Conservation (phyloP, 176 grass and related monocot genomes). For the Musa schizocarpa region DNA sequence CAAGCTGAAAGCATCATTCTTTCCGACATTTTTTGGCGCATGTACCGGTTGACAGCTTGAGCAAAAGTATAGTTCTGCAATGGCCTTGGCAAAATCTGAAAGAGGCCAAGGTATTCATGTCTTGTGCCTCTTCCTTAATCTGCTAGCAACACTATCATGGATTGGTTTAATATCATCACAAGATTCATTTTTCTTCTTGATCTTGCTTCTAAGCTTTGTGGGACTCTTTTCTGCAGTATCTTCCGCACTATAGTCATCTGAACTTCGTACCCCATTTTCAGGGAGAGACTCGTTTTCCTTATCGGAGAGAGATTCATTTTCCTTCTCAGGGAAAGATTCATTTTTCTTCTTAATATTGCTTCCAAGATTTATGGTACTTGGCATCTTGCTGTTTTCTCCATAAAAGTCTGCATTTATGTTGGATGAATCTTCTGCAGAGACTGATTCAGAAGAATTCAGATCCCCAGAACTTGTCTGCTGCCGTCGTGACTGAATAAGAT, state of each 20-base stretch:
- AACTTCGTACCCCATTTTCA: too few relatives aligned
- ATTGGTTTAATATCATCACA: constrained; percentile 15
- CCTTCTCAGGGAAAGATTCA: neutral
- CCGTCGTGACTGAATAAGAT: constrained; percentile 54
- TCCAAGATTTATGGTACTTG: constrained; percentile 1
- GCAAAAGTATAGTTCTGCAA: neutral
- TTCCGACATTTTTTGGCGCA: too few relatives aligned
- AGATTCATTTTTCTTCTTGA: constrained; percentile 21
- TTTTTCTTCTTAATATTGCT: too few relatives aligned
- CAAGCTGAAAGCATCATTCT: too few relatives aligned
- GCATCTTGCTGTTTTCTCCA: constrained; percentile 24
- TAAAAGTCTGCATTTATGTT: constrained; percentile 9
- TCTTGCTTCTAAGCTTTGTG: constrained; percentile 17
- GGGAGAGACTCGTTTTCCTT: neutral
- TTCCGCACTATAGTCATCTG: too few relatives aligned
- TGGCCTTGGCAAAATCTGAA: neutral
- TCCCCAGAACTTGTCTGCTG: constrained; percentile 18
- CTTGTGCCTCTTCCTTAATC: constrained; percentile 25
- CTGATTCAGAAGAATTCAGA: constrained; percentile 24
- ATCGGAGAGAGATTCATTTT: too few relatives aligned
- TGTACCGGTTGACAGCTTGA: too few relatives aligned
- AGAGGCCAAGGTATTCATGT: neutral
- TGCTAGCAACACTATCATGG: constrained; percentile 42
- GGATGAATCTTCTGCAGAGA: constrained; percentile 11
- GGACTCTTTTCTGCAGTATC: constrained; percentile 17